phyloP scores from a whole-genome alignment of 306 rosid genomes.

The Castanopsis chinensis region DNA sequence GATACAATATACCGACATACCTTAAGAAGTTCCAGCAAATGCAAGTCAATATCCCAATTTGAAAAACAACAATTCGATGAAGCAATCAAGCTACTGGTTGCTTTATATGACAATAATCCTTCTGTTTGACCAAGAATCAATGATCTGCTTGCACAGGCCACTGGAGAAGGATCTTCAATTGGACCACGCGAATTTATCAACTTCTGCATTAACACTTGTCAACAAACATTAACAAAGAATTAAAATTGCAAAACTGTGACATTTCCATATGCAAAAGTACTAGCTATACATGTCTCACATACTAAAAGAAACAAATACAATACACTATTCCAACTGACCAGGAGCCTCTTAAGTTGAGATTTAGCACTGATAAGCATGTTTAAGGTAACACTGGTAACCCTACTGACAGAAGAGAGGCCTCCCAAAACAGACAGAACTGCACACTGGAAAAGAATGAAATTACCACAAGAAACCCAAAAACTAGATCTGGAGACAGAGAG shows the following conservation, averaged over 20 bases:
- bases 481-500: conserved; percentile 10
- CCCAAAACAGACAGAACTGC: conserved; percentile 79
- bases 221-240: conserved; percentile 36
- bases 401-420: conserved; percentile 57
- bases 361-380: conserved; percentile 69
- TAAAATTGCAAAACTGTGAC: neutral
- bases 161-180: conserved; percentile 94
- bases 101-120: conserved; percentile 72
- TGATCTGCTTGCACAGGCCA: conserved; percentile 62
- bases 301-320: conserved; percentile 28
- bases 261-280: conserved; percentile 11
- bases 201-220: conserved; percentile 74
- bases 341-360: conserved; percentile 68
- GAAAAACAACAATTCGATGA: conserved; percentile 79
- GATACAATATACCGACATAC: conserved; percentile 31
- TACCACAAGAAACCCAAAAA: conserved; percentile 32
- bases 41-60: conserved; percentile 73
- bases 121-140: conserved; percentile 73
- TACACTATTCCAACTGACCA: conserved; percentile 63
- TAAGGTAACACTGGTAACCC: conserved; percentile 62
- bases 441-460: conserved; percentile 61
- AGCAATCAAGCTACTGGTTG: conserved; percentile 68
- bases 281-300: conserved; percentile 2
- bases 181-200: conserved; percentile 85
- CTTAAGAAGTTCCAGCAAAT: conserved; percentile 78